phyloP scores from a whole-genome alignment of 225 moss, liverwort and hornwort species.

The Marchantia polymorpha region DNA sequence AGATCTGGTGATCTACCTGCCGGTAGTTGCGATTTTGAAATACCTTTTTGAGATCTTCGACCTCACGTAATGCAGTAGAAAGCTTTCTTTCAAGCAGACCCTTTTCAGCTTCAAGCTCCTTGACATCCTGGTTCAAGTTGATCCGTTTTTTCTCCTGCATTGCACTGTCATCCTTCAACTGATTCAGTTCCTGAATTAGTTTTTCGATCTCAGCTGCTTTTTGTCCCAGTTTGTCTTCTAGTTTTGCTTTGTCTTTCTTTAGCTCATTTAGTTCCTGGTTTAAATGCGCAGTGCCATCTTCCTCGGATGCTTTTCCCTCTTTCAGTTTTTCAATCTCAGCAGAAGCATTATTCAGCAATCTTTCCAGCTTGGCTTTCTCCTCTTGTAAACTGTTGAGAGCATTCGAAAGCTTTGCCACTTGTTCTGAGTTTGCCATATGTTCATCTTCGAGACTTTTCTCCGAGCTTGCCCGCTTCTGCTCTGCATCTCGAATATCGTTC shows the following conservation, averaged over 20 bases:
- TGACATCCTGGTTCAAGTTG: slow-evolving; percentile 20
- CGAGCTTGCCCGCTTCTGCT: background rate
- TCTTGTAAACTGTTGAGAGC: slow-evolving; percentile 13
- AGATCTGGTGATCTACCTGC: background rate
- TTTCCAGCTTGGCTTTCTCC: slow-evolving; percentile 19
- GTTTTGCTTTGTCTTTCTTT: slow-evolving; percentile 9
- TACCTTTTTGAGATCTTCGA: slow-evolving; percentile 24
- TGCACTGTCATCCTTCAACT: background rate
- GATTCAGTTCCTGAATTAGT: background rate
- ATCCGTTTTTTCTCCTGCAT: background rate
- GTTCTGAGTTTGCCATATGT: background rate
- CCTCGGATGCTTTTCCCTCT: slow-evolving; percentile 2
- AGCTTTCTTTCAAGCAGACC: slow-evolving; percentile 18
- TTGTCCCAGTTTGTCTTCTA: slow-evolving; percentile 11
- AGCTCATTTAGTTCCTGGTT: slow-evolving; percentile 15
- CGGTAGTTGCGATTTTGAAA: too few species aligned
- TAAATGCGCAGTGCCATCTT: background rate
- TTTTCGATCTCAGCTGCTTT: slow-evolving; percentile 9
- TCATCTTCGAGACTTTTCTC: background rate
- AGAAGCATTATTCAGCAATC: background rate
- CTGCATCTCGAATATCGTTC: background rate
- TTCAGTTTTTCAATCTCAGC: slow-evolving; percentile 14
- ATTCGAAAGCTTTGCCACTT: background rate
- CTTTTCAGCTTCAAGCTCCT: slow-evolving; percentile 14
- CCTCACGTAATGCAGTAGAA: background rate